A percentile compares a stretch with the other conserved stretches of the same genome.
Conservation (phyloP, 768 basidiomycete species). For the Termitomyces heimii region DNA sequence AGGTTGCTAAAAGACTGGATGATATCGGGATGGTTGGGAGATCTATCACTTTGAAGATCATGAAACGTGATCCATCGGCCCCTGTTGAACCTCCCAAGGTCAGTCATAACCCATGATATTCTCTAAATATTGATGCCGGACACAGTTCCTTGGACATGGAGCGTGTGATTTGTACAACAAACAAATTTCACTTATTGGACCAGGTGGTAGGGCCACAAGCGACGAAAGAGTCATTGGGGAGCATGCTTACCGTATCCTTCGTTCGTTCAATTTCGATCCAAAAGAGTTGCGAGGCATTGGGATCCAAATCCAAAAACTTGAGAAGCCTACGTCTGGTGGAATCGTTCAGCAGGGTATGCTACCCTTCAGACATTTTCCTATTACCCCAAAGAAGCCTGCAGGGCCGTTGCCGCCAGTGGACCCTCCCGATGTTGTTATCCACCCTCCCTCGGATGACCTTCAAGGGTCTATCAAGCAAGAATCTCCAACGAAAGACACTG, state of each 20-base stretch:
- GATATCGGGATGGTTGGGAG: conserved; percentile 65
- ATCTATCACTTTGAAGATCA: conserved; percentile 78
- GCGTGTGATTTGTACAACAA: conserved; percentile 78
- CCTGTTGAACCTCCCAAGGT: conserved; percentile 92
- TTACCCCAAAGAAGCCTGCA: conserved; percentile 12
- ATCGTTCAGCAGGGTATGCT: conserved; percentile 48
- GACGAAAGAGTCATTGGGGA: conserved; percentile 68
- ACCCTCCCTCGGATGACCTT: conserved; percentile 13
- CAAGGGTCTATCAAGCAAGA: conserved; percentile 4
- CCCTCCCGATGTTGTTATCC: conserved; percentile 11
- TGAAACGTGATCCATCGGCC: conserved; percentile 81
- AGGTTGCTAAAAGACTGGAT: conserved; percentile 70
- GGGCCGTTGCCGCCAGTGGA: conserved; percentile 1
- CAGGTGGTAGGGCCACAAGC: conserved; percentile 65
- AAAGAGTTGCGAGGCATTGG: conserved; percentile 89
- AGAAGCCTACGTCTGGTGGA: conserved; percentile 34
- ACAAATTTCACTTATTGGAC: conserved; percentile 52
- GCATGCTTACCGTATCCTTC: conserved; percentile 71
- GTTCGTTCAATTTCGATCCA: conserved; percentile 71
- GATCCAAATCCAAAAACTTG: conserved; percentile 87
- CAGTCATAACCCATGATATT: conserved; percentile 7
- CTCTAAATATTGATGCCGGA: not conserved
- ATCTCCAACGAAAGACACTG: conserved; percentile 15
- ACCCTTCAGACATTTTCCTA: conserved; percentile 37
- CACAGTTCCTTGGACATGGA: conserved; percentile 89